A percentile compares a stretch with the other conserved stretches of the same genome.
These are phyloP conservation scores for Brasilioporus rufonigricans DNA, from an alignment of 768 basidiomycete genomes.

Conservation along the genomic window DNA sequence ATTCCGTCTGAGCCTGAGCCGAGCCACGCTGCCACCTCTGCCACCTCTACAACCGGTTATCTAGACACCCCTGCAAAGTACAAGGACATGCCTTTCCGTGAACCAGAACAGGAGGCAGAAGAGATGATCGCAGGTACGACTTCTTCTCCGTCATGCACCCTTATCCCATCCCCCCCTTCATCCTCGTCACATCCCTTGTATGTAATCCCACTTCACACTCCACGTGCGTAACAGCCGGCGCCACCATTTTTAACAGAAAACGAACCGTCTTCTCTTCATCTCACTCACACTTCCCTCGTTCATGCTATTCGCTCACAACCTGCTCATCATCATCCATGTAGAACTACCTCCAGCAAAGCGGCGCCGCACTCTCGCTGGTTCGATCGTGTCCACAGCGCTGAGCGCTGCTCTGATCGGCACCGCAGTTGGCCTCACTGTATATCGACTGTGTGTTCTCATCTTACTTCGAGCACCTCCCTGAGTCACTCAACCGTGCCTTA, in stretches of 20 bases:
- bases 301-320: slow-evolving; percentile 34
- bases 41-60: slow-evolving; percentile 59
- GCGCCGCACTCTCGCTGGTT: slow-evolving; percentile 77
- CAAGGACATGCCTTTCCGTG: slow-evolving; percentile 34
- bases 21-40: slow-evolving; percentile 49
- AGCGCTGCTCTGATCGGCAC: slow-evolving; percentile 84
- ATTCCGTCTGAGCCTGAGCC: slow-evolving; percentile 59
- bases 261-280: slow-evolving; percentile 12
- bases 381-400: slow-evolving; percentile 80
- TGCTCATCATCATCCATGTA: slow-evolving; percentile 54
- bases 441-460: slow-evolving; percentile 64
- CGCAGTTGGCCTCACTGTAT: slow-evolving; percentile 84
- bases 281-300: slow-evolving; percentile 19
- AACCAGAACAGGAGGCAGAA: slow-evolving; percentile 42
- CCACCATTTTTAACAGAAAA: slow-evolving; percentile 14
- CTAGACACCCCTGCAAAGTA: slow-evolving; percentile 70
- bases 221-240: slow-evolving; percentile 12
- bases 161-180: slow-evolving; percentile 7
- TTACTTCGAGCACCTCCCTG: neutral
- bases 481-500: slow-evolving; percentile 26
- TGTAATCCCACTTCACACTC: slow-evolving; percentile 23
- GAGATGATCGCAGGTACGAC: slow-evolving; percentile 45
- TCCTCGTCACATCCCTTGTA: slow-evolving; percentile 11
- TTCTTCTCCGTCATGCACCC: slow-evolving; percentile 23
- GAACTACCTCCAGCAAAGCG: slow-evolving; percentile 76